Evolutionary conservation across 2,329 filamentous ascomycete genomes (phyloP).

Genomic region (Trichoderma citrinoviride): DNA sequence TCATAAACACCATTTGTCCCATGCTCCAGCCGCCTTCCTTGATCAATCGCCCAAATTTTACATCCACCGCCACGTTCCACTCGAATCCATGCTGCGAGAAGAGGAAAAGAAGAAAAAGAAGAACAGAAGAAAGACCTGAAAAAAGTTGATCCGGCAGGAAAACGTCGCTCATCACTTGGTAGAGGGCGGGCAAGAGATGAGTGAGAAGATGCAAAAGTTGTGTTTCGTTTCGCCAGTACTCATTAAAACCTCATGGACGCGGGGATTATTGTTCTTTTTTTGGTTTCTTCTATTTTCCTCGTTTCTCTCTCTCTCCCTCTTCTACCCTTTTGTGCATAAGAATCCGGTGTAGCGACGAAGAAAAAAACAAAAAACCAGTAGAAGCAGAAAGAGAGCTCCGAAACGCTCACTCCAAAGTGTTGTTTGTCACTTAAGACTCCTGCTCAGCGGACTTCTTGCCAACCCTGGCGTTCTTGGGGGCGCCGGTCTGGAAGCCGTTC

Average conservation of each 20-base stretch:
- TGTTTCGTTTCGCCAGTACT: constrained; percentile 14
- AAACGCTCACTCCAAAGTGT: not conserved
- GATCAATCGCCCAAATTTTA: constrained; percentile 23
- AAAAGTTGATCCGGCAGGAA: not conserved
- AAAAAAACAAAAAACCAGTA: constrained; percentile 12
- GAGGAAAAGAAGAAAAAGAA: not conserved
- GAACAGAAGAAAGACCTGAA: not conserved
- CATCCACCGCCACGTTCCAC: constrained; percentile 16
- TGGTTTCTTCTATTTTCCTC: constrained; percentile 18
- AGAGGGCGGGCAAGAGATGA: constrained; percentile 7
- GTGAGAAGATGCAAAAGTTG: constrained; percentile 1
- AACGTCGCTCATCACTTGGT: constrained; percentile 16
- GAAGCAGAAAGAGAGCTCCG: constrained; percentile 13
- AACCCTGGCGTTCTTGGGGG: constrained; percentile 73
- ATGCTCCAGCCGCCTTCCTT: constrained; percentile 34
- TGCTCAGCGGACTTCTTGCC: constrained; percentile 34
- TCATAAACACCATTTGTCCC: constrained; percentile 34
- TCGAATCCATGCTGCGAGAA: constrained; percentile 10
- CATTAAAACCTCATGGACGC: constrained; percentile 18
- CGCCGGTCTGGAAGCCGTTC: constrained; percentile 94
- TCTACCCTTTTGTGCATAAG: constrained; percentile 24
- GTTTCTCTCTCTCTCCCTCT: constrained; percentile 21
- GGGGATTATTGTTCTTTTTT: constrained; percentile 13
- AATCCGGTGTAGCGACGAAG: constrained; percentile 21
- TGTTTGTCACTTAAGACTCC: constrained; percentile 35